phyloP scores from a whole-genome alignment of 352 stramenopile species.

The Phytopythium delawarense region DNA sequence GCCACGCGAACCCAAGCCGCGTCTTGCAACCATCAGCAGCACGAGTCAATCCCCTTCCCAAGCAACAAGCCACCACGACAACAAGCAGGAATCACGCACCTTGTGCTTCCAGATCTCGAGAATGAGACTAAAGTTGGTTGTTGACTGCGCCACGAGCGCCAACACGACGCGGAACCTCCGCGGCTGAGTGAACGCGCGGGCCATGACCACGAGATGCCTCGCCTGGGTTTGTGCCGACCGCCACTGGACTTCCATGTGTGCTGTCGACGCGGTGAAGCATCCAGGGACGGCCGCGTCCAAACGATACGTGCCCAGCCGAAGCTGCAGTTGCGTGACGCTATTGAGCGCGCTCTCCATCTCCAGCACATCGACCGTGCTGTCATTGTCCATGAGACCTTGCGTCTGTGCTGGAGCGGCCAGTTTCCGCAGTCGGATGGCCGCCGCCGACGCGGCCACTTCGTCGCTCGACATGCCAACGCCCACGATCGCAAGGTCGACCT shows the following conservation, averaged over 20 bases:
- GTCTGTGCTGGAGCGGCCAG: not conserved
- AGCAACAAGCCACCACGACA: not conserved
- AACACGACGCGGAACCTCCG: conserved; percentile 42
- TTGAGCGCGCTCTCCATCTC: conserved; percentile 16
- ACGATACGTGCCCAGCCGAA: conserved; percentile 39
- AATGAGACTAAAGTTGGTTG: conserved; percentile 35
- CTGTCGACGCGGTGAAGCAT: conserved; percentile 20
- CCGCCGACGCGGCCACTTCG: conserved; percentile 5
- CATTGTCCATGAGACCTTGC: not conserved
- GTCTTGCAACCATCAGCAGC: conserved; percentile 2
- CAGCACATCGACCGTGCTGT: conserved; percentile 8
- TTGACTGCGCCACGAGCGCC: conserved; percentile 27
- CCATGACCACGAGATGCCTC: conserved; percentile 34
- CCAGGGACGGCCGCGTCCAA: conserved; percentile 19
- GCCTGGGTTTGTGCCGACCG: conserved; percentile 17
- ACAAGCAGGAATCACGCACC: conserved; percentile 9
- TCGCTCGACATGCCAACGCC: not conserved
- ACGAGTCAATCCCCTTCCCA: not conserved
- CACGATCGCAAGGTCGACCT: conserved; percentile 22
- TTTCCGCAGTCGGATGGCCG: not conserved
- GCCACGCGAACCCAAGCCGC: conserved; percentile 12
- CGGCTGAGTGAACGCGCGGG: conserved; percentile 17
- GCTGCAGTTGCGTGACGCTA: conserved; percentile 26
- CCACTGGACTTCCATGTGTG: conserved; percentile 34
- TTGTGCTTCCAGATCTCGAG: conserved; percentile 39